phyloP scores from a whole-genome alignment of 2,329 filamentous ascomycete species.

The Phialemoniopsis sp. region DNA sequence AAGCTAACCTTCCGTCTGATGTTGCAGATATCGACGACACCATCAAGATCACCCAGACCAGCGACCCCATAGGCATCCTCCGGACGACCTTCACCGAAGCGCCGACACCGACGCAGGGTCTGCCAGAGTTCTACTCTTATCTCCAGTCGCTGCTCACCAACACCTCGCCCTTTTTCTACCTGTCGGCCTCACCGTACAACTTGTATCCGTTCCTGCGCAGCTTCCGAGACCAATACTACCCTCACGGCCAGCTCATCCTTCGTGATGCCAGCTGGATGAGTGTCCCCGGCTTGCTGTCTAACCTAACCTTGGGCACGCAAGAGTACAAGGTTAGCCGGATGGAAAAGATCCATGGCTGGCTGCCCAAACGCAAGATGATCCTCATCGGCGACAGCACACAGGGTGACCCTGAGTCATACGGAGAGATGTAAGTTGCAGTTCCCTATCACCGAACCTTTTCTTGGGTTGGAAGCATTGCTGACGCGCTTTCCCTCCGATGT shows the following conservation, averaged over 20 bases:
- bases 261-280: slow-evolving; percentile 86
- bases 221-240: slow-evolving; percentile 70
- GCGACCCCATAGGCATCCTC: slow-evolving; percentile 75
- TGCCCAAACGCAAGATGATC: slow-evolving; percentile 76
- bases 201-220: slow-evolving; percentile 80
- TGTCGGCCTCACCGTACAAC: slow-evolving; percentile 92
- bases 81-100: slow-evolving; percentile 77
- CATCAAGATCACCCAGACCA: slow-evolving; percentile 85
- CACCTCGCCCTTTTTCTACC: slow-evolving; percentile 81
- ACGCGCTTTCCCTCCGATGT: neutral
- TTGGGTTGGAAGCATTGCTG: neutral
- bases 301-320: slow-evolving; percentile 75
- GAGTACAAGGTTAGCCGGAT: slow-evolving; percentile 84
- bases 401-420: slow-evolving; percentile 86
- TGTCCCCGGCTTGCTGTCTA: slow-evolving; percentile 72
- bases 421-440: slow-evolving; percentile 63
- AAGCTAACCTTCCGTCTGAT: slow-evolving; percentile 9
- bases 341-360: slow-evolving; percentile 70
- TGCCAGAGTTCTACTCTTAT: slow-evolving; percentile 77
- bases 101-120: slow-evolving; percentile 67
- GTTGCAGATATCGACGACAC: slow-evolving; percentile 82
- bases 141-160: slow-evolving; percentile 50
- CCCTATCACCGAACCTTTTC: too few species aligned
- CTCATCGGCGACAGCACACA: slow-evolving; percentile 90
- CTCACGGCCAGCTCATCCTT: slow-evolving; percentile 75